Evolutionary conservation across 2,329 filamentous ascomycete species (phyloP), one percentile per base, ranked within the genome.

Genomic region (Phoma sp.): DNA sequence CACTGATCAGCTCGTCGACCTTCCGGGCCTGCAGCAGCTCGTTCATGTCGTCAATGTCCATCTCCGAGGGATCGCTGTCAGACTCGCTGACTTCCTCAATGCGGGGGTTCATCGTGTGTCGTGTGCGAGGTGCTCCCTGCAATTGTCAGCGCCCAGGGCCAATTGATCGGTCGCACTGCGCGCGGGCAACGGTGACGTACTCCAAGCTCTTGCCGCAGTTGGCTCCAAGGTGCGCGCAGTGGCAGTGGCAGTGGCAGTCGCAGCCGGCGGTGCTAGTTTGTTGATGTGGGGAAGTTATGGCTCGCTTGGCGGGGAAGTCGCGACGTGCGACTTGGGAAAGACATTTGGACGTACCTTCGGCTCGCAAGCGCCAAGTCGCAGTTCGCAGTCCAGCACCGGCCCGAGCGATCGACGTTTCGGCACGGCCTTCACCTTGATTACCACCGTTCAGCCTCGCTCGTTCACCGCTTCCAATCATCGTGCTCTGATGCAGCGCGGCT

Each of bases 71-170:
- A 55, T 85, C 87, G 63, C 82, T 82, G 77, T 91, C 89, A 75
- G 84, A 87, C 80, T 96, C 91, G 56, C 88, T 91, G 59, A 97
- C 88, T 77, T 98, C 95, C 83, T 99, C 95, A 75, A 98, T 88
- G 58, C 89, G 88, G 56, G 93, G 86, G 80, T 95, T 74, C 71
- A 74, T 73, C 29, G 57, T 59, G 62, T 14, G 44, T 8, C 4
- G n/a, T 41, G 32, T 46, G 37, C 37, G 50, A 47, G 48, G 42
- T 46, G 27, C 5, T 24, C 42, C 45, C 41, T 55, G 38, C 18
- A 3, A 10, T 7, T n/a, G 14, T 35, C 8, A 44, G 42, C 10
- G 32, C 7, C 36, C 23, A 11, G 29, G 4, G 18, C 18, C 18
- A 18, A 25, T 27, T 4, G 22, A 36, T n/a, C 40, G 41, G 37